Base-by-base conservation (phyloP, 78 protist genomes). In the Thecamonas trahens region DNA sequence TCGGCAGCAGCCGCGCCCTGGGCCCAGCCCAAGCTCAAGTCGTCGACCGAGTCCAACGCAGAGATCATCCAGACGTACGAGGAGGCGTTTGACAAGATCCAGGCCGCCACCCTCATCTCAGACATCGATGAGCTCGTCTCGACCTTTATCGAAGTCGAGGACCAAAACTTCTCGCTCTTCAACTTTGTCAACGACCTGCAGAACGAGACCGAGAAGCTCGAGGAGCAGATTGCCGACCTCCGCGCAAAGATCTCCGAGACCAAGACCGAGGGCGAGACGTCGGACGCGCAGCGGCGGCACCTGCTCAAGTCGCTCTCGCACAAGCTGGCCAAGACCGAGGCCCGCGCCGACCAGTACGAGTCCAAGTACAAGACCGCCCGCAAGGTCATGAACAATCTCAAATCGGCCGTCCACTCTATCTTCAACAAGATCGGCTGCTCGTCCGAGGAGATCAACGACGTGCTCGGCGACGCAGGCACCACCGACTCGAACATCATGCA, bases 101-200 rank as follows among this genome's bases (percentile, higher is more conserved):
- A 71, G 58, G 74, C 26, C 14, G 88, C 90, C 28, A 91, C 95
- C 6, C 87, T 82, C 47, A 79, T 84, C 38, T 0, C 39, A 13
- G 77, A 72, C 52, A 72, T 86, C 38, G 89, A 67, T 42, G 83
- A 70, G 61, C 72, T 91, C 31, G 88, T 83, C 35, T 11, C 38
- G 31, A 26, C 62, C 20, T 83, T 82, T 72, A 49, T 71, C 37
- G 68, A 75, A 1, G 58, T 74, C 7, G 95, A 91, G 78, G 95
- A 86, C 67, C 72, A 57, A 29, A 85, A 85, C 70, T 76, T 79
- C 59, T 70, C 84, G 44, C 74, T 76, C 31, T 85, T 76, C 74
- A 78, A 74, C 71, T 79, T 64, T 34, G 84, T 79, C 62, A 79
- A 79, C 74, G 86, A 79, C 58, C 91, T 85, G 65, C 60, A 70